Percentiles rank a stretch among this genome's conserved stretches.
These are phyloP conservation scores for Erodium texanum DNA, from an alignment of 441 rosid genomes.

Conservation along the genomic window DNA sequence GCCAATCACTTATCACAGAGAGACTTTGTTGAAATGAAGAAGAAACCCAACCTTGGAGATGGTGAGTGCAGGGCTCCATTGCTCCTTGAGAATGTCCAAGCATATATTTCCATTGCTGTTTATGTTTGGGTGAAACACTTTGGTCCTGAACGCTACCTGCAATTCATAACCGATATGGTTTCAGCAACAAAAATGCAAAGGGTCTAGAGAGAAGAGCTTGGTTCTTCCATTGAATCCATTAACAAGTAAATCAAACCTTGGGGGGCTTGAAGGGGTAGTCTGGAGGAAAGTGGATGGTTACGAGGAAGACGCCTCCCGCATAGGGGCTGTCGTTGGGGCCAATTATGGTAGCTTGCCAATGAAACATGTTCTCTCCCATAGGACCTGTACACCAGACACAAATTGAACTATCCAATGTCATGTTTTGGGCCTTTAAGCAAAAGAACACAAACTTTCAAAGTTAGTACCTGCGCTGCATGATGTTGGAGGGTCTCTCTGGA, in stretches of 20 bases:
- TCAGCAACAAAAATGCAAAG: too few relatives aligned
- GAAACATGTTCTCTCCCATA: slow-evolving; percentile 30
- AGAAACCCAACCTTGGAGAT: slow-evolving; percentile 25
- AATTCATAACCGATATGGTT: too few relatives aligned
- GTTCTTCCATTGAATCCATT: too few relatives aligned
- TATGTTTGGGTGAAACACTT: slow-evolving; percentile 35
- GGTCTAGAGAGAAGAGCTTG: too few relatives aligned
- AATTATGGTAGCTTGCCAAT: slow-evolving; percentile 33
- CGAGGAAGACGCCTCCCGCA: slow-evolving; percentile 31
- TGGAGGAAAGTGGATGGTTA: slow-evolving; percentile 29
- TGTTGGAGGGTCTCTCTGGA: slow-evolving; percentile 35
- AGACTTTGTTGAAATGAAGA: background rate
- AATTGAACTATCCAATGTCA: background rate
- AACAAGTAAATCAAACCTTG: slow-evolving; percentile 20
- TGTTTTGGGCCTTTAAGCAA: too few relatives aligned
- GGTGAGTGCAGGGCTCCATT: slow-evolving; percentile 40
- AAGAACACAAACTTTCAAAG: too few relatives aligned
- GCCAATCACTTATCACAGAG: background rate
- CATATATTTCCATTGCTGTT: slow-evolving; percentile 35
- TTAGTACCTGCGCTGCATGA: slow-evolving; percentile 31
- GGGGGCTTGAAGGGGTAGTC: slow-evolving; percentile 43
- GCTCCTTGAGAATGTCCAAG: slow-evolving; percentile 38
- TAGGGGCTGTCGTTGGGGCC: slow-evolving; percentile 33
- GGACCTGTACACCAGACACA: slow-evolving; percentile 21
- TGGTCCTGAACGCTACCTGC: slow-evolving; percentile 33